These are phyloP conservation scores for Colletotrichum theobromicola DNA, from an alignment of 2,329 filamentous ascomycete genomes.

Conservation along the genomic window DNA sequence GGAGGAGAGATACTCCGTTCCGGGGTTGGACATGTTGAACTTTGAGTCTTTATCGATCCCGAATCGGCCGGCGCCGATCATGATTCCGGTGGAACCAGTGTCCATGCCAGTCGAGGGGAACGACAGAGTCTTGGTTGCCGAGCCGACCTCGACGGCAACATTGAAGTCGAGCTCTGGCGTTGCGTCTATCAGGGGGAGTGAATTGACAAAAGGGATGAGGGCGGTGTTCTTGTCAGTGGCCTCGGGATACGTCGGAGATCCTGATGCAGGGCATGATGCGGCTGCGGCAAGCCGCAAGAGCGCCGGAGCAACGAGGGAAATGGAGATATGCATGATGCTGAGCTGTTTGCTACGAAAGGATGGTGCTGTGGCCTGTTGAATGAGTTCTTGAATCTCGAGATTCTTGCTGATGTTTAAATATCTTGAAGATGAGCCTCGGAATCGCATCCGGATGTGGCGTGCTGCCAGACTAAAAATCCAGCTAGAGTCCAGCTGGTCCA, in stretches of 20 bases:
- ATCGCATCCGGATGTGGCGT: neutral
- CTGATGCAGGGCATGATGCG: neutral
- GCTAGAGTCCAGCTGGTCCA: neutral
- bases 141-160: neutral
- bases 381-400: neutral
- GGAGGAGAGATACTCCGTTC: neutral
- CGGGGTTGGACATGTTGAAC: neutral
- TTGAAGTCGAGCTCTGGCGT: neutral
- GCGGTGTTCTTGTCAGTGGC: neutral
- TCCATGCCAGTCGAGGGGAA: neutral
- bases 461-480: neutral
- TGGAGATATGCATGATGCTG: neutral
- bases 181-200: neutral
- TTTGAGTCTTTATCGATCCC: neutral
- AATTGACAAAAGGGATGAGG: neutral
- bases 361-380: neutral
- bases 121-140: neutral
- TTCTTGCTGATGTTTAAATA: neutral
- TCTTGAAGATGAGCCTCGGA: fast-evolving
- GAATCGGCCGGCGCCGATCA: neutral
- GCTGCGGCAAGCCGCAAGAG: neutral
- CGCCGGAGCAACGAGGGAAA: neutral
- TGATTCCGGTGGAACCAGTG: neutral
- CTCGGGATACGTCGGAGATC: neutral
- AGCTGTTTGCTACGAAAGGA: neutral